Evolutionary conservation across 129 eudicot genomes (phyloP).

Genomic region (Flaveria trinervia): DNA sequence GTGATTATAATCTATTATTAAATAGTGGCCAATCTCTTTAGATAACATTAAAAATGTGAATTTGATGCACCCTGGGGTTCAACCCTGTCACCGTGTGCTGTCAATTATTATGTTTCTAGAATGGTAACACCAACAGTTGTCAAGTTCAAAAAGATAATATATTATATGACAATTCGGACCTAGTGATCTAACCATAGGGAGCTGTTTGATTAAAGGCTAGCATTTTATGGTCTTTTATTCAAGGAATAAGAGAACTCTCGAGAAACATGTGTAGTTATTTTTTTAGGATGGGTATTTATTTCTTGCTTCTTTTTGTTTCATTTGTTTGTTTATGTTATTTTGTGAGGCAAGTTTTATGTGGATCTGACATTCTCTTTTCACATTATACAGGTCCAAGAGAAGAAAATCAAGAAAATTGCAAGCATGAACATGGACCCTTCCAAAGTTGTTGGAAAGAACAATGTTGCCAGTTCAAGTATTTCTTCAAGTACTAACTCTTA

Average conservation of each 20-base stretch:
- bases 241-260: neutral
- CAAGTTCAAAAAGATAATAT: neutral
- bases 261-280: slow-evolving; percentile 1
- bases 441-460: slow-evolving; percentile 68
- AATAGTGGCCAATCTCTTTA: slow-evolving; percentile 12
- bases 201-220: slow-evolving; percentile 9
- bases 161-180: slow-evolving; percentile 2
- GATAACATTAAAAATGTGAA: neutral
- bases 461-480: slow-evolving; percentile 60
- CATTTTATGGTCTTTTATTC: neutral
- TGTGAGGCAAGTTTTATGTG: neutral
- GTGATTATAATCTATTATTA: neutral
- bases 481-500: slow-evolving; percentile 49
- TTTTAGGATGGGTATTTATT: neutral
- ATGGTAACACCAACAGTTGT: neutral
- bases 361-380: slow-evolving; percentile 9
- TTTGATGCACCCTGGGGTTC: slow-evolving; percentile 18
- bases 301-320: neutral
- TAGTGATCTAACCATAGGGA: neutral
- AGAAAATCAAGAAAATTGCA: slow-evolving; percentile 82
- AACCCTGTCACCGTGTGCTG: neutral
- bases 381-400: slow-evolving; percentile 85
- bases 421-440: slow-evolving; percentile 76
- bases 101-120: slow-evolving; percentile 1
- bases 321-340: neutral